These are phyloP conservation scores for Ustilago loliicola DNA, from an alignment of 1,284 basidiomycete genomes.

Conservation along the genomic window DNA sequence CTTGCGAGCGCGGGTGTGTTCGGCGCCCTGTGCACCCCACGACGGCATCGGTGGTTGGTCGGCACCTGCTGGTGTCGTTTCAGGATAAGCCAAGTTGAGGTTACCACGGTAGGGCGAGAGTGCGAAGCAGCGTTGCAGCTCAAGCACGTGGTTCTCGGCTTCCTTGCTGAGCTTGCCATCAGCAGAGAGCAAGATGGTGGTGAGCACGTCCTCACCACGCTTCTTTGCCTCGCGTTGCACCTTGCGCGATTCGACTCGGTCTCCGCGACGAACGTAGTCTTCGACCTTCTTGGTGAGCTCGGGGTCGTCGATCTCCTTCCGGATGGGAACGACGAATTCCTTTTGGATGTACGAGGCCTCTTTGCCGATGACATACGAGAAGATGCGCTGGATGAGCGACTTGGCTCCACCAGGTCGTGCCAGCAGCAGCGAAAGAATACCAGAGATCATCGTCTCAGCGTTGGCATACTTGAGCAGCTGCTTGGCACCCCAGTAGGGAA, in stretches of 20 bases:
- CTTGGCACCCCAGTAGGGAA: slow-evolving; percentile 70
- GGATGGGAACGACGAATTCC: slow-evolving; percentile 63
- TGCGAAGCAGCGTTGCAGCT: slow-evolving; percentile 64
- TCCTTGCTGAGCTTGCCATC: slow-evolving; percentile 47
- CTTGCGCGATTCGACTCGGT: slow-evolving; percentile 54
- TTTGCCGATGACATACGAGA: slow-evolving; percentile 62
- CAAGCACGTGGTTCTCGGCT: slow-evolving; percentile 54
- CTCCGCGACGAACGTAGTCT: slow-evolving; percentile 65
- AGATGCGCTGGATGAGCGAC: slow-evolving; percentile 67
- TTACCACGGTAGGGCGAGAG: slow-evolving; percentile 62
- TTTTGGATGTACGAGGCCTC: slow-evolving; percentile 61
- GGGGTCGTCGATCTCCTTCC: slow-evolving; percentile 61
- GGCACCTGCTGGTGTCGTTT: slow-evolving; percentile 53
- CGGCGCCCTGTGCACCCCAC: slow-evolving; percentile 54
- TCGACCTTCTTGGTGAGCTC: slow-evolving; percentile 64
- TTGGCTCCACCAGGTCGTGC: slow-evolving; percentile 67
- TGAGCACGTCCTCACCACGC: slow-evolving; percentile 65
- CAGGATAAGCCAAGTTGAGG: slow-evolving; percentile 61
- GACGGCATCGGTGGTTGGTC: slow-evolving; percentile 42
- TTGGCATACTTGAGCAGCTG: slow-evolving; percentile 68
- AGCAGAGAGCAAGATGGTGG: slow-evolving; percentile 61
- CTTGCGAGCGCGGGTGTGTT: slow-evolving; percentile 60
- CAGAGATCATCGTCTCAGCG: slow-evolving; percentile 66
- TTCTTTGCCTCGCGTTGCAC: slow-evolving; percentile 51
- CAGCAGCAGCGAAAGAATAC: slow-evolving; percentile 64